phyloP scores from a whole-genome alignment of 805 yeast genomes.

The Schwanniomyces sp. region DNA sequence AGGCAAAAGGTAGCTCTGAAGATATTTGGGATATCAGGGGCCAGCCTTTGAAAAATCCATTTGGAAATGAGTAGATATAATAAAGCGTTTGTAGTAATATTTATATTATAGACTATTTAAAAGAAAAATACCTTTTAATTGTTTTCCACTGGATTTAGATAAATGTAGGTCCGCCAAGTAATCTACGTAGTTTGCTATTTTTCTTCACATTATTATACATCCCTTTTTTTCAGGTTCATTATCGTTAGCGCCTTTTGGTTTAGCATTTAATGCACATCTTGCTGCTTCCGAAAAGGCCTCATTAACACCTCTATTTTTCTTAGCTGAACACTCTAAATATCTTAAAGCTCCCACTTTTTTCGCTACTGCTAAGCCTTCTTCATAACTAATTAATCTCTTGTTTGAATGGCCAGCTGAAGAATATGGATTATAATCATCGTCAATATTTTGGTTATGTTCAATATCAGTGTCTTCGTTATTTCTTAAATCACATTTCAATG shows the following conservation, averaged over 20 bases:
- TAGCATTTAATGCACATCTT: conserved; percentile 89
- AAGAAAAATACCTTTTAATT: not conserved
- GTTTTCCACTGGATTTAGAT: not conserved
- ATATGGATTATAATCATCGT: conserved; percentile 35
- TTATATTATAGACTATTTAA: not conserved
- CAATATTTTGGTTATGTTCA: conserved; percentile 23
- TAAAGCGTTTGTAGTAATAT: not conserved
- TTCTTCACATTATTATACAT: conserved; percentile 36
- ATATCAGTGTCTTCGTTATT: conserved; percentile 51
- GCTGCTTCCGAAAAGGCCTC: conserved; percentile 99
- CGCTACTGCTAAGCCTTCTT: conserved; percentile 92
- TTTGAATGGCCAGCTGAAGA: conserved; percentile 29
- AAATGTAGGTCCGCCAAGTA: not conserved
- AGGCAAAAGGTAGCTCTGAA: conserved; percentile 73
- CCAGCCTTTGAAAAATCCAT: conserved; percentile 36
- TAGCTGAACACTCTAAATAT: conserved; percentile 95
- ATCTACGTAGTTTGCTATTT: not conserved
- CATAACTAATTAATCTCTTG: conserved; percentile 72
- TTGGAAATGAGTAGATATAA: conserved; percentile 16
- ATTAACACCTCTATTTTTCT: conserved; percentile 95
- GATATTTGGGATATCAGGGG: conserved; percentile 71
- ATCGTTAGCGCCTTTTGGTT: conserved; percentile 69
- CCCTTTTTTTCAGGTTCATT: conserved; percentile 42
- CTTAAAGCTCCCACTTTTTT: conserved; percentile 91
- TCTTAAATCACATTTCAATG: conserved; percentile 91